Base-by-base conservation (phyloP, 495 filamentous ascomycete species). In the Annulohypoxylon nitens region DNA sequence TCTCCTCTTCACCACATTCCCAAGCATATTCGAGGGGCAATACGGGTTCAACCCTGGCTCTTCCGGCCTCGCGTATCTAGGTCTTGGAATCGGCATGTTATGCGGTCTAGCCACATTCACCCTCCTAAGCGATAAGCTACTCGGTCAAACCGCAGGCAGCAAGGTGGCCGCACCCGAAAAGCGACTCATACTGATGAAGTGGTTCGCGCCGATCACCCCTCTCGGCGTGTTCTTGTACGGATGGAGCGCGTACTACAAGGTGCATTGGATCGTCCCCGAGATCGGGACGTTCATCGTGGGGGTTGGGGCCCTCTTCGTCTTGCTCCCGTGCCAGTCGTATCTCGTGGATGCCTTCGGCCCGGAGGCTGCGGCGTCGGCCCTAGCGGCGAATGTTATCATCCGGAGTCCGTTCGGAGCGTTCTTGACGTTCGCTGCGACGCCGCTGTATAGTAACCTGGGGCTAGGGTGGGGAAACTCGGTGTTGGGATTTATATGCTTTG, bases 391-490 rank as follows among this genome's bases (percentile, higher is more conserved):
- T 14, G 82, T 83, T 0, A 75, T 85, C 1, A 78, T 81, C 2
- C 76, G 86, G n/a, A 82, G 77, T 39, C 68, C 85, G 10, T 81
- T 86, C 30, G 86, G 84, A 12, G 84, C 84, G 1, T 80, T 87
- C 45, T 51, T 88, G n/a, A 83, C 86, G 6, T 78, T 88, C n/a
- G 81, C 82, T 2, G 86, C 82, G 0, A 70, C 78, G n/a, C 45
- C 18, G 2, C 81, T 89, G 78, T 88, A 86, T 62, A 34, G 64
- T 0, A 62, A 70, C 0, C 73, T 89, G 2, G 86, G 86, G 0
- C 77, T 83, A 2, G 86, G 86, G 0, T 88, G 85, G 85, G 86
- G 86, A 0, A 87, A 87, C 41, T 81, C 78, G 12, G 58, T 85
- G 2, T 74, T 88, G n/a, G 86, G 77, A 6, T 90, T 91, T 63